Evolutionary conservation across 2,329 filamentous ascomycete species (phyloP).

Genomic region (Aspergillus novoparasiticus): DNA sequence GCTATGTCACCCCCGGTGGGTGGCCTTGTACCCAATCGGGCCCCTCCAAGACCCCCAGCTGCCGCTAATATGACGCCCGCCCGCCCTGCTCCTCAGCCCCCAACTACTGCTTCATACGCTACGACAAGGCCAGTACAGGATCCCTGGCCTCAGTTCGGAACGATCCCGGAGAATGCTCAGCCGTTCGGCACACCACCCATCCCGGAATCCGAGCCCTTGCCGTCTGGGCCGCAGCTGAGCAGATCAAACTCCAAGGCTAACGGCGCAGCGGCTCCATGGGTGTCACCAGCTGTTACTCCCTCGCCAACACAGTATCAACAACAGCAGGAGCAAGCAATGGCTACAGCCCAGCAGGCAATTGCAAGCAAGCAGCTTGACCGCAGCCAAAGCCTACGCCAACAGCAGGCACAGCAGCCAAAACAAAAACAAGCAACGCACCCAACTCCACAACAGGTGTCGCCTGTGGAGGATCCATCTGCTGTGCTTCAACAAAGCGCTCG

Average conservation of each 20-base stretch:
- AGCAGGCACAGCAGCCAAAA: slow-evolving; percentile 58
- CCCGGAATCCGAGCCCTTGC: slow-evolving; percentile 59
- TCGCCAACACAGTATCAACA: slow-evolving; percentile 55
- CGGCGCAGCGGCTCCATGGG: slow-evolving; percentile 53
- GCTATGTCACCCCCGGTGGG: slow-evolving; percentile 49
- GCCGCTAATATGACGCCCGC: slow-evolving; percentile 40
- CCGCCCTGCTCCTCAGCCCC: slow-evolving; percentile 47
- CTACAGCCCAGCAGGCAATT: slow-evolving; percentile 76
- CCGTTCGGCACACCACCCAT: slow-evolving; percentile 54
- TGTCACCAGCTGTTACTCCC: slow-evolving; percentile 39
- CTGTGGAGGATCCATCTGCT: slow-evolving; percentile 37
- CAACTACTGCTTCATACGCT: slow-evolving; percentile 43
- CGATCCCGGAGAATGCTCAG: slow-evolving; percentile 22
- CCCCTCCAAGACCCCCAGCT: slow-evolving; percentile 82
- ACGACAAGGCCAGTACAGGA: slow-evolving; percentile 60
- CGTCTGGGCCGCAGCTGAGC: slow-evolving; percentile 68
- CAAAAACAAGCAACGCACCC: slow-evolving; percentile 37
- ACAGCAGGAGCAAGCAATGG: slow-evolving; percentile 84
- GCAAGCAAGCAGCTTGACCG: slow-evolving; percentile 68
- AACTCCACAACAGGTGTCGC: slow-evolving; percentile 40
- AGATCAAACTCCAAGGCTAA: slow-evolving; percentile 69
- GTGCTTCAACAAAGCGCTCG: slow-evolving; percentile 38
- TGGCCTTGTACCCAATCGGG: slow-evolving; percentile 73
- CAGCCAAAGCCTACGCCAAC: slow-evolving; percentile 72
- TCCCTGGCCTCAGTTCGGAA: slow-evolving; percentile 21